Evolutionary conservation across 306 rosid genomes (phyloP), one percentile per base, ranked within the genome.

Genomic region (Pyrus betulifolia): DNA sequence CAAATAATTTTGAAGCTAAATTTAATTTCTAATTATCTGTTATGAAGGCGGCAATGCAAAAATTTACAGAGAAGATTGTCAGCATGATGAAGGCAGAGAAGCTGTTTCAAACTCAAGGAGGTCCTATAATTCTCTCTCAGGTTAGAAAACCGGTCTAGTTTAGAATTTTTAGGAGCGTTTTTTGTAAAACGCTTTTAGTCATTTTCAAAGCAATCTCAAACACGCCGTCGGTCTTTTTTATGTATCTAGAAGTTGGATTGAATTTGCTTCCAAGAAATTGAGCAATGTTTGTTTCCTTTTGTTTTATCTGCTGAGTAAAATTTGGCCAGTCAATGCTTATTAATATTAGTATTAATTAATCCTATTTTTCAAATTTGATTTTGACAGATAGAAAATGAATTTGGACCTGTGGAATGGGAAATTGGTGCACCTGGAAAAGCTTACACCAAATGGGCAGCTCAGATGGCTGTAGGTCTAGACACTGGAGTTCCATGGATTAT

Each of bases 401-500:
- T 3, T 81, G 99, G 97, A 84, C 98, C 96, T 5, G 87, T 92
- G 44, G 99, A 96, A 78, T 85, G 96, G 96, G 91, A 85, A 86
- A 91, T 90, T 74, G 97, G 97, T 63, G 88, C 88, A 4, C 93
- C 97, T 40, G 99, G 97, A n/a, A 89, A 88, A 85, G 86, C 97
- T 82, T 96, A 92, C 65, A 76, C 97, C 1, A 79, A 84, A 83
- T 96, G 99, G 99, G 92, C 92, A 61, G 92, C 97, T 81, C 78
- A 88, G 87, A 96, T 96, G 99, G 99, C 98, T 22, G 91, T 91
- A 11, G 91, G 85, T 60, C 93, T 96, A 23, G 46, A 80, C 72
- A 96, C 99, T 15, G 99, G 97, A 0, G 99, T 89, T 2, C 99
- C 99, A 3, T 96, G 99, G 99, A 79, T 96, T 73, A 96, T 96